These are phyloP conservation scores for Arthrobotrys entomopaga DNA, from an alignment of 2,329 filamentous ascomycete genomes.

Conservation along the genomic window DNA sequence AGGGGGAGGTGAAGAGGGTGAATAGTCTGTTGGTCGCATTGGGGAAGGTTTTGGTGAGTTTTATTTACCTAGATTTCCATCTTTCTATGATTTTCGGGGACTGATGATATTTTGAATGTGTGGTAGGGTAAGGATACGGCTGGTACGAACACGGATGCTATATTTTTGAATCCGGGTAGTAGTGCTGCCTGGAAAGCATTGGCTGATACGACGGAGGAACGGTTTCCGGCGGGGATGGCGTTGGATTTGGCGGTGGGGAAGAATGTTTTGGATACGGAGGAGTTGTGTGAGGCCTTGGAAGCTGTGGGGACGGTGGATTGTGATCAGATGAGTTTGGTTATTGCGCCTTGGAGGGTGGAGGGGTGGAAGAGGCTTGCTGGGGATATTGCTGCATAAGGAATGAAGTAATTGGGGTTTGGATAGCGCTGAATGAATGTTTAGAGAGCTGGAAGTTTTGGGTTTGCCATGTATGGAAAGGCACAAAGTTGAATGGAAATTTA, in stretches of 20 bases:
- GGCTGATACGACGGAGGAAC: slow-evolving; percentile 68
- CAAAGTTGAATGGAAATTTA: too few relatives aligned
- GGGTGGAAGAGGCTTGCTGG: slow-evolving; percentile 72
- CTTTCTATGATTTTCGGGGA: background rate
- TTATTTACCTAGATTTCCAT: background rate
- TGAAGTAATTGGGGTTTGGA: slow-evolving; percentile 5
- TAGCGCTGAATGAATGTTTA: too few relatives aligned
- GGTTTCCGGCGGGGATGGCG: slow-evolving; percentile 77
- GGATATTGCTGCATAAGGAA: slow-evolving; percentile 53
- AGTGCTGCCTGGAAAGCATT: slow-evolving; percentile 84
- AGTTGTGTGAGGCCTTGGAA: slow-evolving; percentile 77
- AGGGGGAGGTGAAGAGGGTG: slow-evolving; percentile 74
- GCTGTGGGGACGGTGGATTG: slow-evolving; percentile 77
- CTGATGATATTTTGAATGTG: background rate
- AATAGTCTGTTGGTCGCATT: slow-evolving; percentile 80
- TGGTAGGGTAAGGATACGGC: slow-evolving; percentile 58
- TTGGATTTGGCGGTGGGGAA: slow-evolving; percentile 78
- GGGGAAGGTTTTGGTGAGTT: slow-evolving; percentile 62
- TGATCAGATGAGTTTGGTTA: slow-evolving; percentile 78
- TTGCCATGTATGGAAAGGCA: too few relatives aligned
- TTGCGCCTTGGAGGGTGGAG: slow-evolving; percentile 79
- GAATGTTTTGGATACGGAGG: slow-evolving; percentile 72
- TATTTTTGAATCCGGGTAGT: slow-evolving; percentile 82
- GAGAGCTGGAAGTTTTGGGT: too few relatives aligned
- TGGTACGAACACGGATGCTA: slow-evolving; percentile 66